Conservation (phyloP, 208 protist species). For the Blastocrithidia nonstop region DNA sequence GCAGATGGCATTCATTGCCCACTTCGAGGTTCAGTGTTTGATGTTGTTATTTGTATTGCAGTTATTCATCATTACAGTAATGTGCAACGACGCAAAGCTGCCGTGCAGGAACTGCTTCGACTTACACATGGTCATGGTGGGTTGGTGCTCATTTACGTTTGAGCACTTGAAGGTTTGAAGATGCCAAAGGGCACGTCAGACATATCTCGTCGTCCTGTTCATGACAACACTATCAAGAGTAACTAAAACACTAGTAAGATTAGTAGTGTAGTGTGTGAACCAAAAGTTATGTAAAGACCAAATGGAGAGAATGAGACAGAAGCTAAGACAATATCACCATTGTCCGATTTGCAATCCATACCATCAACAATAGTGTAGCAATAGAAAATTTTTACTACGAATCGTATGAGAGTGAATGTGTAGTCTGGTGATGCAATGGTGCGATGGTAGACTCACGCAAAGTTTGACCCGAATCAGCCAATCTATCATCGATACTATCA, state of each 20-base stretch:
- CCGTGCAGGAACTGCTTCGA: slow-evolving; percentile 54
- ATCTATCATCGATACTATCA: slow-evolving; percentile 76
- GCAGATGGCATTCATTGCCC: slow-evolving; percentile 44
- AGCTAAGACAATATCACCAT: too few relatives aligned
- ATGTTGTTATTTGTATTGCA: slow-evolving; percentile 78
- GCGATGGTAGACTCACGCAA: slow-evolving; percentile 44
- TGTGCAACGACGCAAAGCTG: slow-evolving; percentile 17
- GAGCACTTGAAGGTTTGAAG: slow-evolving; percentile 47
- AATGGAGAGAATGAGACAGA: too few relatives aligned
- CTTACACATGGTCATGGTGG: slow-evolving; percentile 44
- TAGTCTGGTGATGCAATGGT: too few relatives aligned
- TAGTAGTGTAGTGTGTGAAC: too few relatives aligned
- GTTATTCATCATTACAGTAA: slow-evolving; percentile 83
- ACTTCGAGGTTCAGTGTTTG: slow-evolving; percentile 44
- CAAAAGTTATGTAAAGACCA: too few relatives aligned
- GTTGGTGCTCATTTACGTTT: slow-evolving; percentile 67
- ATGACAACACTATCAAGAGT: neutral
- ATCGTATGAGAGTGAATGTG: too few relatives aligned
- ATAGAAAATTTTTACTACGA: too few relatives aligned
- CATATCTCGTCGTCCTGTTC: neutral
- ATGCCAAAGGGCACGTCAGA: neutral
- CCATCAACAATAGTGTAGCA: too few relatives aligned
- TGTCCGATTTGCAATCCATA: too few relatives aligned
- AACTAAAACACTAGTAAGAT: neutral
- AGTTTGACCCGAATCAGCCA: slow-evolving; percentile 19